A percentile compares a stretch with the other conserved stretches of the same genome.
These are phyloP conservation scores for Podaxis sp. DNA, from an alignment of 768 basidiomycete species.

Conservation along the genomic window DNA sequence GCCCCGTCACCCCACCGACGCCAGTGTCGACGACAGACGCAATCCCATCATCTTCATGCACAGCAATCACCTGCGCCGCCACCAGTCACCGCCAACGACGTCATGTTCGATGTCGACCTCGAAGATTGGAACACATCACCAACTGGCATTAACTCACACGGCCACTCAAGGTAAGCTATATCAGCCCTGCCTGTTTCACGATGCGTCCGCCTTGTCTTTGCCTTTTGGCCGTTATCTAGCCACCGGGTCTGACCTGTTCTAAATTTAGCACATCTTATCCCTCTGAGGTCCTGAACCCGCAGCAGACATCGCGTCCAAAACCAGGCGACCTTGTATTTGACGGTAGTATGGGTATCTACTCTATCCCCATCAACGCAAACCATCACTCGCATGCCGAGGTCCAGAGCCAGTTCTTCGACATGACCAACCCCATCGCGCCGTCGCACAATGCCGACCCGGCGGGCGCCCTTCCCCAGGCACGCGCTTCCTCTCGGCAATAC, in stretches of 20 bases:
- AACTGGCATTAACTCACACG: not conserved
- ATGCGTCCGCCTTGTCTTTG: not conserved
- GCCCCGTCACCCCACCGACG: conserved; percentile 16
- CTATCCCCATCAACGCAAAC: conserved; percentile 10
- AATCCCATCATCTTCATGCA: conserved; percentile 19
- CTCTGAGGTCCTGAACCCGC: not conserved
- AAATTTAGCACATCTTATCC: conserved; percentile 15
- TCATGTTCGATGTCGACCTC: conserved; percentile 25
- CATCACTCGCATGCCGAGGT: conserved; percentile 5
- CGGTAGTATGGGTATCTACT: not conserved
- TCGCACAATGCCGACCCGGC: conserved; percentile 10
- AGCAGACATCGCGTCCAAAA: conserved; percentile 9
- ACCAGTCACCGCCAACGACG: conserved; percentile 14
- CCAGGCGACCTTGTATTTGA: conserved; percentile 12
- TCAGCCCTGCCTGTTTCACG: conserved; percentile 9
- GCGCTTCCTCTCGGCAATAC: conserved; percentile 16
- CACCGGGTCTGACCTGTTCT: conserved; percentile 15
- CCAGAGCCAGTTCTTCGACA: conserved; percentile 10
- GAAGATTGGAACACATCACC: conserved; percentile 27
- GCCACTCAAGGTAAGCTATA: conserved; percentile 19
- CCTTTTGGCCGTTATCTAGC: conserved; percentile 9
- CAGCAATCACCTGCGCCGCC: conserved; percentile 20
- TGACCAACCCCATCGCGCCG: conserved; percentile 4
- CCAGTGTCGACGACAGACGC: conserved; percentile 20
- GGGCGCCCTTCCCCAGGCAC: conserved; percentile 7